phyloP scores from a whole-genome alignment of 2,329 filamentous ascomycete species.

The Sodiomyces alkalinus region DNA sequence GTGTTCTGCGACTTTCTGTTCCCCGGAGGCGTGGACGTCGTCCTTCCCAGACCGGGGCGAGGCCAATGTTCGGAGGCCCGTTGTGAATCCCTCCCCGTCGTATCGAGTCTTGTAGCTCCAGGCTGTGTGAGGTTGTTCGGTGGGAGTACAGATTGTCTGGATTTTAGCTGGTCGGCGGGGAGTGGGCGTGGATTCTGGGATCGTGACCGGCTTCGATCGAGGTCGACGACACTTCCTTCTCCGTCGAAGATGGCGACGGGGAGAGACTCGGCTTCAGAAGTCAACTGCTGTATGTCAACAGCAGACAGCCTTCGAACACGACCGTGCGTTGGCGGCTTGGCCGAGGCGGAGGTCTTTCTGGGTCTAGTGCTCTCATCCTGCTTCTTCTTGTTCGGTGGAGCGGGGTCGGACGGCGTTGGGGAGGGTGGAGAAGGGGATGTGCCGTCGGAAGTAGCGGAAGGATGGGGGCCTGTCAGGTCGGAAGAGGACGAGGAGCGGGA shows the following conservation, averaged over 20 bases:
- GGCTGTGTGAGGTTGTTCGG: too few species aligned
- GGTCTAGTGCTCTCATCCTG: slow-evolving; percentile 2
- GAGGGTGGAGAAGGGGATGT: too few species aligned
- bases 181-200: slow-evolving; percentile 19
- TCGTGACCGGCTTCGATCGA: slow-evolving; percentile 21
- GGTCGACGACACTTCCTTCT: slow-evolving; percentile 19
- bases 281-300: slow-evolving; percentile 42
- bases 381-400: slow-evolving; percentile 2
- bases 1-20: slow-evolving; percentile 21
- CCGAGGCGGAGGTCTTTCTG: slow-evolving; percentile 5
- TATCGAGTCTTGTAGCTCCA: too few species aligned
- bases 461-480: not conserved
- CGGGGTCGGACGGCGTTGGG: slow-evolving; percentile 6
- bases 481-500: slow-evolving; percentile 4
- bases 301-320: slow-evolving; percentile 39
- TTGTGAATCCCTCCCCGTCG: too few species aligned
- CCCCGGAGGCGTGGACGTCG: slow-evolving; percentile 37
- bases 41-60: slow-evolving; percentile 21
- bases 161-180: slow-evolving; percentile 17
- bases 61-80: slow-evolving; percentile 16
- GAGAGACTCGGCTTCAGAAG: slow-evolving; percentile 40
- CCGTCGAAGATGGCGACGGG: slow-evolving; percentile 37
- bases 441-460: not conserved
- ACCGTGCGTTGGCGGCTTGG: slow-evolving; percentile 19
- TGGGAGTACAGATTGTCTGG: too few species aligned